Evolutionary conservation across 1,284 basidiomycete genomes (phyloP).

Genomic region (Lentinula novae-zelandiae): DNA sequence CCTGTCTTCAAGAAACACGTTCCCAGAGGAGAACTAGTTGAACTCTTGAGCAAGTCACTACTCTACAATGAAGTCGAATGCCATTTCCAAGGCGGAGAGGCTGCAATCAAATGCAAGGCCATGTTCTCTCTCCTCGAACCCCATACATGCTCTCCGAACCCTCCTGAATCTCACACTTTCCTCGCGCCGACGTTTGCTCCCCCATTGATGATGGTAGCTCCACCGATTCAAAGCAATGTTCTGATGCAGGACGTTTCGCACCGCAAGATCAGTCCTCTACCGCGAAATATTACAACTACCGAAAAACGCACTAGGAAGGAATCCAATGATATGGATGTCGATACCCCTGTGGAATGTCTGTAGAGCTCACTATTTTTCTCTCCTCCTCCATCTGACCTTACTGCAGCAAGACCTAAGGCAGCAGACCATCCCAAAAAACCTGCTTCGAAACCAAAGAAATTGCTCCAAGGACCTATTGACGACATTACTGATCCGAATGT

Average conservation of each 20-base stretch:
- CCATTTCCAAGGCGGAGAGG: constrained; percentile 62
- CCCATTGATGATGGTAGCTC: not conserved
- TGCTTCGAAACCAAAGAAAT: not conserved
- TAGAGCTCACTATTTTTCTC: not conserved
- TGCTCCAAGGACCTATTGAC: constrained; percentile 33
- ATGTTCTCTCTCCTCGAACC: constrained; percentile 67
- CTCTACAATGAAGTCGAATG: constrained; percentile 83
- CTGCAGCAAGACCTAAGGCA: constrained; percentile 14
- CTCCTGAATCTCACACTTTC: constrained; percentile 6
- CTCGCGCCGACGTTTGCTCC: constrained; percentile 2
- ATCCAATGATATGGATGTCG: constrained; percentile 36
- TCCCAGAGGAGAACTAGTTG: constrained; percentile 78
- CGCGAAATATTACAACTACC: constrained; percentile 36
- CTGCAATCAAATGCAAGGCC: constrained; percentile 60
- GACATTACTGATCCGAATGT: constrained; percentile 32
- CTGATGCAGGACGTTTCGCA: constrained; percentile 27
- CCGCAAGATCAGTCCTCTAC: constrained; percentile 46
- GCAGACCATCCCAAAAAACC: not conserved
- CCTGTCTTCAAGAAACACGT: constrained; percentile 66
- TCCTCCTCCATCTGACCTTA: constrained; percentile 13
- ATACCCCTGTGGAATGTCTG: constrained; percentile 26
- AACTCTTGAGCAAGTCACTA: constrained; percentile 76
- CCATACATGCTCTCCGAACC: constrained; percentile 52
- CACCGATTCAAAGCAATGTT: constrained; percentile 11
- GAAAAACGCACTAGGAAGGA: constrained; percentile 52